These are phyloP conservation scores for Fremontodendron californicum DNA, from an alignment of 345 rosid genomes.

Conservation along the genomic window DNA sequence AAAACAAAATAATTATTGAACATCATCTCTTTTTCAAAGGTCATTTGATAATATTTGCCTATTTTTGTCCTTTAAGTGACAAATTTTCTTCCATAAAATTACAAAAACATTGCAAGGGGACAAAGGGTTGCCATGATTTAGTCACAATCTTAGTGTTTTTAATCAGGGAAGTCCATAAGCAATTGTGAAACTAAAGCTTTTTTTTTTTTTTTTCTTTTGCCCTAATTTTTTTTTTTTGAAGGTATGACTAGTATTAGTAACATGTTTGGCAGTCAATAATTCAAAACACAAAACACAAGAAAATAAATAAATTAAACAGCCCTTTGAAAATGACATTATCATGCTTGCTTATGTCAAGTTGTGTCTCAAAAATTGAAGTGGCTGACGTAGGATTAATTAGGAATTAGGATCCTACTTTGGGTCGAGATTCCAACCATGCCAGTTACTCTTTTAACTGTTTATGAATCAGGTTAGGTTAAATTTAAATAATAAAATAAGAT, in stretches of 20 bases:
- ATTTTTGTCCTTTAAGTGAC: constrained; percentile 4
- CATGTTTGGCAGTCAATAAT: not conserved
- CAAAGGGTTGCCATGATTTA: constrained; percentile 14
- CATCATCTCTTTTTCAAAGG: not conserved
- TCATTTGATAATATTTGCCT: not conserved
- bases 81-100: not conserved
- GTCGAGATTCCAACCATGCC: not conserved
- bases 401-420: not conserved
- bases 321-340: not conserved
- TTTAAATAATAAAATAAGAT: too few relatives aligned
- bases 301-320: not conserved
- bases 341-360: not conserved
- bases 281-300: not conserved
- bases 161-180: constrained; percentile 21
- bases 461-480: too few relatives aligned
- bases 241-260: not conserved
- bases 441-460: not conserved
- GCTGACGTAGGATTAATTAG: too few relatives aligned
- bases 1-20: not conserved
- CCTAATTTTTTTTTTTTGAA: too few relatives aligned
- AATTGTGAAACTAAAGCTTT: not conserved
- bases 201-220: not conserved
- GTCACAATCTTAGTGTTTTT: constrained; percentile 6
- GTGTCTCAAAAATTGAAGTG: not conserved
- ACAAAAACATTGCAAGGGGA: constrained; percentile 11